Evolutionary conservation across 2,329 filamentous ascomycete species (phyloP), one percentile per base, ranked within the genome.

Genomic region (Cordyceps fumosorosea): DNA sequence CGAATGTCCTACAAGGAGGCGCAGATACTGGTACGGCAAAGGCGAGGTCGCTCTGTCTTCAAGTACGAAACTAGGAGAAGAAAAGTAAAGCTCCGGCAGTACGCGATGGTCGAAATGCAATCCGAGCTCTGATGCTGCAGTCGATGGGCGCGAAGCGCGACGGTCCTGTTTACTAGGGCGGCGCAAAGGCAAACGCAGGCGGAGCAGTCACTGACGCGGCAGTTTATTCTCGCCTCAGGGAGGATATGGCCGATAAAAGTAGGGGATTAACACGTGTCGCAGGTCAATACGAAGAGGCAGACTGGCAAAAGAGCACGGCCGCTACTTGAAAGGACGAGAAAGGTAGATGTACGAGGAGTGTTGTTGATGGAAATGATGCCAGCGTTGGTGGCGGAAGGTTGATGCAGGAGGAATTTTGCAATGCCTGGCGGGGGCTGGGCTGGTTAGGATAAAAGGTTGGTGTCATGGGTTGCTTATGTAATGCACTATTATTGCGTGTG

Each of bases 1-100:
- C 37, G 53, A 52, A 51, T 37, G 60, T 62, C 60, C 60, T 62
- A 62, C 60, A 62, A 51, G 53, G 53, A 62, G 60, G 48, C 52
- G 44, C 53, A 12, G 32, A 56, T 57, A 62, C 60, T 62, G 53
- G 52, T 40, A 56, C 54, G 53, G 56, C 60, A 10, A 57, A 32
- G 22, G 42, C n/a, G 47, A 53, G 18, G 24, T 51, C 53, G 45
- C 44, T 60, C 34, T 42, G 32, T 42, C 26, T 44, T 62, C 60
- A 62, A 52, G 60, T 62, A 62, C 60, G 47, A 62, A 57, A 62
- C 60, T 48, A 48, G 22, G 45, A 26, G 56, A 57, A 32, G 60
- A 51, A 32, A 29, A 55, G 32, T 32, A 37, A 56, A 45, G 32
- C 37, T 48, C 51, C 32, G 52, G 24, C 51, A 55, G 59, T 61